phyloP scores from a whole-genome alignment of 169 alveolate species.

The Plasmodium inui region DNA sequence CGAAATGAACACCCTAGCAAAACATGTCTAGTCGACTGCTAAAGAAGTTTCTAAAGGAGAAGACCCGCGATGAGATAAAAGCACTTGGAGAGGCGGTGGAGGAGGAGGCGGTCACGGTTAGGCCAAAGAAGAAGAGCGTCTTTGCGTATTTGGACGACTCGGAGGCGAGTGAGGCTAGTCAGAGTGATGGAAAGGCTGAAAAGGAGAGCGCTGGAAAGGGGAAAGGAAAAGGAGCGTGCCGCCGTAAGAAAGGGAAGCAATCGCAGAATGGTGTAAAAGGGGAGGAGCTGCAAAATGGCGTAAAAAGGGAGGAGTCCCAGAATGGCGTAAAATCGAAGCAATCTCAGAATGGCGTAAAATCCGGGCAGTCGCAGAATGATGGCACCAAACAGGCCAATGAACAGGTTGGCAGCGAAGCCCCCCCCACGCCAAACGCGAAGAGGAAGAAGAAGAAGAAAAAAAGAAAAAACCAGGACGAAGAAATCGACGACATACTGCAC shows the following conservation, averaged over 20 bases:
- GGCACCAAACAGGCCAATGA: no score
- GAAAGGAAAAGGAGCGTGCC: background rate
- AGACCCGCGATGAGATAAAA: slow-evolving; percentile 54
- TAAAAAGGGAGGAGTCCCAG: background rate
- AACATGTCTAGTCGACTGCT: slow-evolving; percentile 62
- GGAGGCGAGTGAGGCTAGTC: background rate
- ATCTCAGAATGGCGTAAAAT: no score
- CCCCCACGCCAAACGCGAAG: background rate
- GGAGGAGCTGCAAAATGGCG: background rate
- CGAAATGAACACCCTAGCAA: background rate
- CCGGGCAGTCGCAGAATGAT: background rate
- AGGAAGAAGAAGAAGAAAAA: slow-evolving; percentile 5
- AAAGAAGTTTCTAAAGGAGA: slow-evolving; percentile 42
- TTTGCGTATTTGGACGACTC: slow-evolving; percentile 27
- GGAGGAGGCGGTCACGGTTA: background rate
- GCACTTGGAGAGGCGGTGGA: slow-evolving; percentile 15
- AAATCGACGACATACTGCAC: slow-evolving; percentile 17
- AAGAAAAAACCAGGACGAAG: slow-evolving; percentile 15
- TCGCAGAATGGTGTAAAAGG: background rate
- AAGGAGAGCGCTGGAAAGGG: background rate
- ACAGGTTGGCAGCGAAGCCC: no score
- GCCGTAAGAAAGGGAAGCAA: background rate
- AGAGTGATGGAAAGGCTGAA: background rate
- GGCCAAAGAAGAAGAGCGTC: slow-evolving; percentile 20
- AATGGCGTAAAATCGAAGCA: background rate